Evolutionary conservation across 2,329 filamentous ascomycete species (phyloP), one percentile per base, ranked within the genome.

Genomic region (Colletotrichum nymphaeae): DNA sequence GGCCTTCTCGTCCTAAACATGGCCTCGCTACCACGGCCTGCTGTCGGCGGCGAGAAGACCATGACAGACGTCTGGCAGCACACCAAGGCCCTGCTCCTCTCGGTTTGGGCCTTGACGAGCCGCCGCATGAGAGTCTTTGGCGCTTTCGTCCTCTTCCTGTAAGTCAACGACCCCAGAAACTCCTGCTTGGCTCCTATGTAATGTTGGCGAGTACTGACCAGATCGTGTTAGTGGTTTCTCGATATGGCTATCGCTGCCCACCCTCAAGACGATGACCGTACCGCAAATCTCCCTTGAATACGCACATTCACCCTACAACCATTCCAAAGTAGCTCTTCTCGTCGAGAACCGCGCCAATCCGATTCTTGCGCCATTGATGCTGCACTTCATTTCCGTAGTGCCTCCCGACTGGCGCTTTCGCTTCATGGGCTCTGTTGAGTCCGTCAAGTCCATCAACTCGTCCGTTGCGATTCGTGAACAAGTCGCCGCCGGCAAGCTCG

Each of bases 351-450:
- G 88, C 1, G 77, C 85, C 1, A 82, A 84, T 46, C 83, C 87
- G 3, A 81, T 86, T 74, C 84, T 90, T 55, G 87, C 87, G 3
- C 88, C 88, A 1, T 81, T 89, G 52, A 81, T 89, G 79, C 82
- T 90, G 28, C 88, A 90, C 78, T 88, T 90, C 81, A 89, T 89
- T 75, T 82, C 86, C 4, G 87, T 90, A 24, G 85, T 88, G 1
- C 87, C 87, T 2, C 84, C 86, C 7, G 88, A 89, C 77, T 90
- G 88, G 88, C 85, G 84, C 57, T 88, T 89, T 78, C 77, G 87
- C 74, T 89, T 89, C 82, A 88, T 89, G 84, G 88, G 88, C 67
- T 88, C 86, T 16, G 35, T 78, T 26, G 82, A 84, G 63, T 87
- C 85, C 8, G 84, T 89, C 32, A 80, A 81, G 46, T 76, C 76